Evolutionary conservation across 1,139 yeast genomes (phyloP), one percentile per base, ranked within the genome.

Genomic region (Kodamaea anthophila): DNA sequence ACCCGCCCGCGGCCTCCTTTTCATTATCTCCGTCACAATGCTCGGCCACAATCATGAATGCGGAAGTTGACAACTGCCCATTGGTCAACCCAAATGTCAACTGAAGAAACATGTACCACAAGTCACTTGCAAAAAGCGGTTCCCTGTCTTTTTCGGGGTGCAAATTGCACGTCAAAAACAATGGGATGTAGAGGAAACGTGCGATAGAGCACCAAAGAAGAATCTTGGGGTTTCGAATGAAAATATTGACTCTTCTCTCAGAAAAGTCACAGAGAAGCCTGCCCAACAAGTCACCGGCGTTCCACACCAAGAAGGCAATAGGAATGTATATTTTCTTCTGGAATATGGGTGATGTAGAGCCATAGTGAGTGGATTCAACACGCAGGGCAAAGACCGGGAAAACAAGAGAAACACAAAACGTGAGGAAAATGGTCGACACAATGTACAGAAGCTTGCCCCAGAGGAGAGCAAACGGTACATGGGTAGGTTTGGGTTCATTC

Each of bases 1-100:
- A 83, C 3, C 96, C 96, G 22, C 96, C 96, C 1, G 97, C 95
- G 0, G 96, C 96, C 41, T 84, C 87, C 51, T 77, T 79, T 47
- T 85, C 93, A 13, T 70, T 70, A 9, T 64, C 63, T 10, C 57
- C 62, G 19, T 66, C 70, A 36, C 80, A 64, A 32, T 65, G 63
- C 12, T 65, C 65, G 0, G 88, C 81, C 5, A 88, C 84, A 24
- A 70, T 67, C 88, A 88, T 86, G 55, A 88, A 83, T 34, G 87
- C 71, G 14, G 87, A 73, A 5, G 94, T 80, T 32, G 84, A 70
- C 22, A 84, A 63, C 44, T 87, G 94, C 4, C 98, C 98, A 48
- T 85, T 87, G 5, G 94, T 74, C 28, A 85, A 46, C 0, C 98
- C 98, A 60, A 86, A 91, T 8, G 73, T 32, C 32, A 86, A 71